Conservation (phyloP, 768 basidiomycete species). For the Lactarius pseudohatsudake region DNA sequence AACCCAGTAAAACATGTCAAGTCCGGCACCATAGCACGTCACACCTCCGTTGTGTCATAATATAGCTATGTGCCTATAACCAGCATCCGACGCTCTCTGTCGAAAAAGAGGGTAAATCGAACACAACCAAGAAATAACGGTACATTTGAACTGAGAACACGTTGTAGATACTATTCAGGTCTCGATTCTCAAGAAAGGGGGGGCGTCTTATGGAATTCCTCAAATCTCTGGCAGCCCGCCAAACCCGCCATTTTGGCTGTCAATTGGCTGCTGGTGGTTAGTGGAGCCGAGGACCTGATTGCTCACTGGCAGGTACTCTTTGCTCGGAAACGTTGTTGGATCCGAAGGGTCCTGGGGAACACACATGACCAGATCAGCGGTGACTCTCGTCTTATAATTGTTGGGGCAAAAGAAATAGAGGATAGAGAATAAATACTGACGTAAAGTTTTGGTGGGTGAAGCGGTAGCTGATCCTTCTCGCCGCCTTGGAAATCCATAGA, state of each 20-base stretch:
- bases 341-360: conserved; percentile 27
- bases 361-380: not conserved
- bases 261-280: not conserved
- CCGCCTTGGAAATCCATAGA: not conserved
- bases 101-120: not conserved
- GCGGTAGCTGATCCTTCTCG: not conserved
- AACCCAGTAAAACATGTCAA: not conserved
- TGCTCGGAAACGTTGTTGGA: conserved; percentile 25
- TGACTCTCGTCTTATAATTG: not conserved
- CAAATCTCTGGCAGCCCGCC: conserved; percentile 26
- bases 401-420: not conserved
- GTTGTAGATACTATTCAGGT: not conserved
- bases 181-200: not conserved
- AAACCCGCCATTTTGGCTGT: too few species aligned
- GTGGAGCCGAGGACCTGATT: not conserved
- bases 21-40: not conserved
- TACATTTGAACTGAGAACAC: not conserved
- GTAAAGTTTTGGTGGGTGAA: conserved; percentile 19
- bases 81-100: too few species aligned
- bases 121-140: not conserved
- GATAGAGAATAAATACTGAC: conserved; percentile 3
- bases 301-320: not conserved
- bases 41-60: not conserved
- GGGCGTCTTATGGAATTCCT: not conserved
- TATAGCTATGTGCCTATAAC: not conserved